Base-by-base conservation (phyloP, 2,329 filamentous ascomycete genomes). In the Shiraia bambusicola region DNA sequence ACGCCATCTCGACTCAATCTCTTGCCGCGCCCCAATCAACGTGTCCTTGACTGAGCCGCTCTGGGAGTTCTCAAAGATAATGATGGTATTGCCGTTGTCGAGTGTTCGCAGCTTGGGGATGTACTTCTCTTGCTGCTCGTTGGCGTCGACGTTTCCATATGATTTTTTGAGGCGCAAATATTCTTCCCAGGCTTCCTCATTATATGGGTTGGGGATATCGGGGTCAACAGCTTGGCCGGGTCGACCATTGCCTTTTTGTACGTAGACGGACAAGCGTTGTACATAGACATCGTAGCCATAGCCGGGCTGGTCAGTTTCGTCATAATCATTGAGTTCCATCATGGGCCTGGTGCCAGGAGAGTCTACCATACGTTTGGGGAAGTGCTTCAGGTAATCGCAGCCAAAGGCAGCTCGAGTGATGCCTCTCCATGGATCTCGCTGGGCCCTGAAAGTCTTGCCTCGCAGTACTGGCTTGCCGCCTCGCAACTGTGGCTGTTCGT, bases 1-100 rank as follows among this genome's bases (percentile, higher is more conserved):
- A 7, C 76, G 69, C 76, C 77, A 79, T n/a, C 72, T 67, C n/a
- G 67, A 67, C 54, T 79, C 77, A 34, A 75, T 70, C 42, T 77
- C 72, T 31, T 74, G 69, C 11, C 76, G 67, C 3, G 76, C 75
- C 2, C 72, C 65, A 14, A 79, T 72, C 8, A 79, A 48, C 1
- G 76, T 79, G 48, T 79, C 73, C 27, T 74, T 67, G 17, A 75
- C 70, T 9, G 66, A 68, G 13, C 69, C 66, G 2, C 72, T 73
- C 19, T 75, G 70, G 0, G 74, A 74, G 34, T 74, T 72, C 45
- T 79, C 76, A 45, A 80, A 78, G 19, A 80, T 61, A 39, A 80
- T 76, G 40, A 79, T 73, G 0, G 74, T 75, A 43, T 58, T 67
- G 16, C 61, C 69, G 34, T 77, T 77, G 44, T 79, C 77, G 4